Base-by-base conservation (phyloP, 177 flowering plant genomes). In the Vitis hybrid region DNA sequence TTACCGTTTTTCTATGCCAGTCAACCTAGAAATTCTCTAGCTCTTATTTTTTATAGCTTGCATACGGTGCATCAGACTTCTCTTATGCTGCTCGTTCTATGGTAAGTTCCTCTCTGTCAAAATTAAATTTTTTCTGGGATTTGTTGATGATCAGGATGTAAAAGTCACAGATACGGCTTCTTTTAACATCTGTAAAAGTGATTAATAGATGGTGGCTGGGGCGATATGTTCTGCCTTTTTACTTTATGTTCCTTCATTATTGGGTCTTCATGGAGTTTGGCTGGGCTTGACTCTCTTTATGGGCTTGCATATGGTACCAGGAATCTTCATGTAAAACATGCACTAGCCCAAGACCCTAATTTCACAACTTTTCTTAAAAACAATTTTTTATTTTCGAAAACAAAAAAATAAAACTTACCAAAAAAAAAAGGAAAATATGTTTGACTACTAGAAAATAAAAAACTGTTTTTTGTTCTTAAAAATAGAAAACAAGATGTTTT, bases 241-340 rank as follows among this genome's bases (percentile, higher is more conserved):
- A 85, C 78, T 94, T 3, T 90, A 77, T 78, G 97, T 84, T 60
- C 88, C 98, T 47, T 56, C 82, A 56, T 67, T 62, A 12, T 71
- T 82, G 72, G 99, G 98, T 62, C 90, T 96, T 79, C 77, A 75
- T 20, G 99, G 97, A 66, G 95, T 96, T 75, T 96, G 99, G 99
- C 70, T 70, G 12, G 99, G 99, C 62, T 79, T 96, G 88, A 65
- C 88, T 59, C 84, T 92, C 64, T 89, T 92, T 76, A 96, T 96
- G 98, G 86, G 82, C 66, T 82, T 96, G 80, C 90, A 95, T 1
- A 80, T 72, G 75, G 81, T 69, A 15, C 97, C 99, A 38, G 98
- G 98, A 65, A 73, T 65, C 79, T 3, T 86, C 72, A 94, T 98
- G 99, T 95, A 83, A 75, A 59, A 22, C 64, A 2, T 49, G 59